Percentiles rank a stretch among this genome's conserved stretches.
phyloP scores from a whole-genome alignment of 306 rosid genomes.

The Acmispon strigosus region DNA sequence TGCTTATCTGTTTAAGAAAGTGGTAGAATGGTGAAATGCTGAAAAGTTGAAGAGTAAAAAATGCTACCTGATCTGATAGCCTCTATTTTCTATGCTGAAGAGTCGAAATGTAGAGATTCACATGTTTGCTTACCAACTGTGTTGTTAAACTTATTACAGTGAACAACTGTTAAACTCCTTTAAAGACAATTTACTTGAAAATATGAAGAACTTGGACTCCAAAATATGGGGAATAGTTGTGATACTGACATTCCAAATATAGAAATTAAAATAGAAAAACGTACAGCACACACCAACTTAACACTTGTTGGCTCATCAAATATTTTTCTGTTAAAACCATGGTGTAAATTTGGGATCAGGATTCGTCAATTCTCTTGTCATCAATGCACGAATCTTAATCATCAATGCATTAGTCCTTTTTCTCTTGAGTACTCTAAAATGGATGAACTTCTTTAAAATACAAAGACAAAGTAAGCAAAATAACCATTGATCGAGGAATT shows the following conservation, averaged over 20 bases:
- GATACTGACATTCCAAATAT: background rate
- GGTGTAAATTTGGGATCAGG: background rate
- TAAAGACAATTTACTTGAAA: background rate
- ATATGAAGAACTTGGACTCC: background rate
- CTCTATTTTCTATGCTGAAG: no score
- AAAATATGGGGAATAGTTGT: background rate
- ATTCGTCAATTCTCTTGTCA: background rate
- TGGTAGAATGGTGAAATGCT: no score
- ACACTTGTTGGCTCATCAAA: background rate
- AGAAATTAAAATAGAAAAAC: background rate
- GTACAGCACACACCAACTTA: background rate
- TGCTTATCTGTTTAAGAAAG: no score
- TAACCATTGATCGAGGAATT: no score
- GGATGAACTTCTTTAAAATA: no score
- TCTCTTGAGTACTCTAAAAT: no score
- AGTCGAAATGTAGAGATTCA: no score
- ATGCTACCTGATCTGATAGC: no score
- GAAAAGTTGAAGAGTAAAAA: no score
- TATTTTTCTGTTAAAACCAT: background rate
- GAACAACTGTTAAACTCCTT: background rate
- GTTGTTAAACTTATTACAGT: background rate
- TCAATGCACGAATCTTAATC: background rate
- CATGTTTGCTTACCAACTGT: background rate
- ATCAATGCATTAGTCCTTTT: no score
- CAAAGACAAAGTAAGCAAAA: no score